A percentile compares a stretch with the other conserved stretches of the same genome.
These are phyloP conservation scores for Podila minutissima DNA, from an alignment of 192 early-diverging fungal species.

Conservation along the genomic window DNA sequence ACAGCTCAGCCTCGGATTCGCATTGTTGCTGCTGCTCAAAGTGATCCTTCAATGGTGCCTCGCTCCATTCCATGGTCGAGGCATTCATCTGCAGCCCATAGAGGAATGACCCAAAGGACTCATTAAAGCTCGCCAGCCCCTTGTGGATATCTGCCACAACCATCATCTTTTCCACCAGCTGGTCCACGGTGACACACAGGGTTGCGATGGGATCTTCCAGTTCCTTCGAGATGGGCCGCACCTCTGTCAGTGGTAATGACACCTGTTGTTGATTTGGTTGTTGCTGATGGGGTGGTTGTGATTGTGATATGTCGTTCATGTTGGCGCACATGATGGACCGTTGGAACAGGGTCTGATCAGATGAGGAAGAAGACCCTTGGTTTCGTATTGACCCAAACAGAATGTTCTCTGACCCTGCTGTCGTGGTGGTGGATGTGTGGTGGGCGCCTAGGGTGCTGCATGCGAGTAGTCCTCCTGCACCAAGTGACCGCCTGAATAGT, in stretches of 20 bases:
- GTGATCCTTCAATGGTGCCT: slow-evolving; percentile 36
- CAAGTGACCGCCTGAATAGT: slow-evolving; percentile 28
- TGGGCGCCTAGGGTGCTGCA: too few relatives aligned
- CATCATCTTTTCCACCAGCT: slow-evolving; percentile 41
- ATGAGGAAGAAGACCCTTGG: not conserved
- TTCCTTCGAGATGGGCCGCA: slow-evolving; percentile 17
- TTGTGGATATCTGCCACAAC: slow-evolving; percentile 41
- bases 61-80: slow-evolving; percentile 34
- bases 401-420: not conserved
- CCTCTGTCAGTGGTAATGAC: slow-evolving; percentile 3
- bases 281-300: slow-evolving; percentile 2
- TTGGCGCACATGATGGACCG: slow-evolving; percentile 33
- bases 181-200: slow-evolving; percentile 24
- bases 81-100: slow-evolving; percentile 47
- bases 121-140: slow-evolving; percentile 42
- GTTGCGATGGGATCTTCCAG: slow-evolving; percentile 26
- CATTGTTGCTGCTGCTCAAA: slow-evolving; percentile 46
- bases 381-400: slow-evolving; percentile 23
- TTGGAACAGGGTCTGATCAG: slow-evolving; percentile 9
- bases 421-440: slow-evolving; percentile 1
- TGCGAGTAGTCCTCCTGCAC: slow-evolving; percentile 9
- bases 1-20: slow-evolving; percentile 21
- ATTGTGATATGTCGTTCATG: not conserved
- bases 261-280: slow-evolving; percentile 4
- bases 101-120: slow-evolving; percentile 44